These are phyloP conservation scores for Russula abietina DNA, from an alignment of 768 basidiomycete species.

Conservation along the genomic window DNA sequence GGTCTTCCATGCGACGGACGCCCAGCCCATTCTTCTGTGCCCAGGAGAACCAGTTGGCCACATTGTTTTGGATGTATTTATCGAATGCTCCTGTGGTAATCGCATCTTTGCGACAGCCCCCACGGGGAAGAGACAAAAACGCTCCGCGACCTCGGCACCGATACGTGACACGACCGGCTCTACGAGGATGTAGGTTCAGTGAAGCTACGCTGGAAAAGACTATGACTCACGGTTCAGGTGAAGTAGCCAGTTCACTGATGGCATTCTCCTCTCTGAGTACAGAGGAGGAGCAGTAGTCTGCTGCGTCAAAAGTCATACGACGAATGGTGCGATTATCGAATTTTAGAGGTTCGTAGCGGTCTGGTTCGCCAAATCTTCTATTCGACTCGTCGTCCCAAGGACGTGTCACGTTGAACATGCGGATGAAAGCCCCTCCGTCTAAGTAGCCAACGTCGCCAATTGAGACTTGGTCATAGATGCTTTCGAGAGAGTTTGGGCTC, in stretches of 20 bases:
- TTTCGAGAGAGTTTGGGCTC: slow-evolving; percentile 16
- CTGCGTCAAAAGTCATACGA: neutral
- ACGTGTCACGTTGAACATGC: too few species aligned
- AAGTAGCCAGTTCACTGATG: neutral
- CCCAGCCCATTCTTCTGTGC: too few species aligned
- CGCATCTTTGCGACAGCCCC: neutral
- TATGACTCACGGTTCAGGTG: neutral
- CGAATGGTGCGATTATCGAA: neutral
- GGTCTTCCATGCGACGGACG: too few species aligned
- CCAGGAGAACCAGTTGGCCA: too few species aligned
- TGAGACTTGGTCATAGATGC: slow-evolving; percentile 14
- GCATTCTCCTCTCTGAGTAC: neutral
- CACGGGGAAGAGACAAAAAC: neutral
- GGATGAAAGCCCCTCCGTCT: slow-evolving; percentile 14
- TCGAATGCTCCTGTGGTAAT: neutral
- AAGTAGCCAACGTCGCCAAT: slow-evolving; percentile 26
- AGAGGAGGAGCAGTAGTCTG: neutral
- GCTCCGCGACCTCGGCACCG: slow-evolving; percentile 1
- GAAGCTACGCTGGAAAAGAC: neutral
- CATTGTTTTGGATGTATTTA: slow-evolving; percentile 1
- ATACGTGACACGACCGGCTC: neutral
- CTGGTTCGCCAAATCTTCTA: neutral
- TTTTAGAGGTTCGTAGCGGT: neutral
- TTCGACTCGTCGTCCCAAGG: neutral
- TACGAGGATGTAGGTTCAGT: neutral